A percentile compares a stretch with the other conserved stretches of the same genome.
Conservation (phyloP, 2,329 filamentous ascomycete genomes). For the Cryphonectria radicalis region DNA sequence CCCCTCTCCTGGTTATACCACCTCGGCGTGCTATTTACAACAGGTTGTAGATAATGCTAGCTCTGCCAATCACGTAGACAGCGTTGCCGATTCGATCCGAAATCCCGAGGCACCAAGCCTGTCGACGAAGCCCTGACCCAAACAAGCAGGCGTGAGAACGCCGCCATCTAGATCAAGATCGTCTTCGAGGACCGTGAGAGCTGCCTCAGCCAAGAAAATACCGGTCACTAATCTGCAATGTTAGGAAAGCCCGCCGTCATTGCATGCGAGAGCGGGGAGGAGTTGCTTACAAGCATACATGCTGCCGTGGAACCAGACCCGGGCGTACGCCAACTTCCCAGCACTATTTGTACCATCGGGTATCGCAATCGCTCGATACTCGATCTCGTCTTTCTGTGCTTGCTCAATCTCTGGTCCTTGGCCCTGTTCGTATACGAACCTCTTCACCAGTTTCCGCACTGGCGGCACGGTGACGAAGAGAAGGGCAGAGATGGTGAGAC, state of each 20-base stretch:
- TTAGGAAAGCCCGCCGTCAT: constrained; percentile 21
- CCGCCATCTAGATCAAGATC: constrained; percentile 63
- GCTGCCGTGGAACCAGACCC: constrained; percentile 61
- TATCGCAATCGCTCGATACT: constrained; percentile 67
- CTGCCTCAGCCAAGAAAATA: constrained; percentile 65
- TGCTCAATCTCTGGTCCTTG: constrained; percentile 57
- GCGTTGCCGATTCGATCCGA: constrained; percentile 60
- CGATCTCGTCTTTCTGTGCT: constrained; percentile 61
- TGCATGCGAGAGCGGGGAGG: neutral
- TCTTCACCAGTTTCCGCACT: constrained; percentile 49
- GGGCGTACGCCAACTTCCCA: constrained; percentile 57
- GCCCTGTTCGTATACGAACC: constrained; percentile 56
- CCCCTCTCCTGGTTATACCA: neutral
- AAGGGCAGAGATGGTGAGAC: constrained; percentile 47
- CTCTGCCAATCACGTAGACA: neutral
- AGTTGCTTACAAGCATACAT: constrained; percentile 64
- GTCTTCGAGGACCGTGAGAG: constrained; percentile 67
- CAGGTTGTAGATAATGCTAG: neutral
- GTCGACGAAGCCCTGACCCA: constrained; percentile 71
- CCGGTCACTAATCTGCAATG: constrained; percentile 60
- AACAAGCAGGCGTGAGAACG: constrained; percentile 71
- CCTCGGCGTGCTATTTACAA: neutral
- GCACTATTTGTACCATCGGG: constrained; percentile 52
- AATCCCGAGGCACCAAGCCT: constrained; percentile 65
- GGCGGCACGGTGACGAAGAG: constrained; percentile 51